Base-by-base conservation (phyloP, 1,139 yeast species). In the Scheffersomyces stambukii region DNA sequence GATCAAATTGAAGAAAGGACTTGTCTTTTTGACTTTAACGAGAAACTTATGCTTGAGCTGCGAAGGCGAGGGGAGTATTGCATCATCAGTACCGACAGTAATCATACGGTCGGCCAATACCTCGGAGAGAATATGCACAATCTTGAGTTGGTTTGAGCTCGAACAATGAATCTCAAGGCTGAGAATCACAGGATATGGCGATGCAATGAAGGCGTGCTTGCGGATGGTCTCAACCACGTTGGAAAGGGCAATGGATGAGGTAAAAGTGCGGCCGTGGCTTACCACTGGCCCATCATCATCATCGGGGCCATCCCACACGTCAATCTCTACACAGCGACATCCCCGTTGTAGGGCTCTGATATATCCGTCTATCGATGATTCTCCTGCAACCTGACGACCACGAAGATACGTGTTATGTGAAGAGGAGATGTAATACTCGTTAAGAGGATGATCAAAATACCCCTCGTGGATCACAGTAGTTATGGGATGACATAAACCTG, bases 321-420 rank as follows among this genome's bases (percentile, higher is more conserved):
- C 99, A 23, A 93, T 77, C 48, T 93, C 99, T 13, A 93, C 69
- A 42, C 96, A 88, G 27, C 96, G 65, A 45, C 97, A 91, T 1
- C 98, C 97, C 33, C 88, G 74, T 46, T 88, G 96, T 28, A 93
- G 59, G 0, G 86, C 94, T 30, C 82, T 72, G n/a, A 86, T 79
- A 43, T 91, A 93, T 0, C 95, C 95, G 47, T 91, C 97, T 1
- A 86, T 75, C 0, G 95, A 83, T 0, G 96, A 84, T 10, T 74
- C 77, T n/a, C 93, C 96, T 2, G 80, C 95, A n/a, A 86, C 71
- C 49, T 93, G 98, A 19, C 94, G 69, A 1, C 97, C 98, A 15
- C 78, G 58, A 8, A 93, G 62, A 50, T 91, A 93, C 0, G 98
- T 93, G 51, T 93, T 93, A 52, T 93, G 99, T 0, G 97, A 88